These are phyloP conservation scores for Aspergillus sp. DNA, from an alignment of 2,329 filamentous ascomycete genomes.

Conservation along the genomic window DNA sequence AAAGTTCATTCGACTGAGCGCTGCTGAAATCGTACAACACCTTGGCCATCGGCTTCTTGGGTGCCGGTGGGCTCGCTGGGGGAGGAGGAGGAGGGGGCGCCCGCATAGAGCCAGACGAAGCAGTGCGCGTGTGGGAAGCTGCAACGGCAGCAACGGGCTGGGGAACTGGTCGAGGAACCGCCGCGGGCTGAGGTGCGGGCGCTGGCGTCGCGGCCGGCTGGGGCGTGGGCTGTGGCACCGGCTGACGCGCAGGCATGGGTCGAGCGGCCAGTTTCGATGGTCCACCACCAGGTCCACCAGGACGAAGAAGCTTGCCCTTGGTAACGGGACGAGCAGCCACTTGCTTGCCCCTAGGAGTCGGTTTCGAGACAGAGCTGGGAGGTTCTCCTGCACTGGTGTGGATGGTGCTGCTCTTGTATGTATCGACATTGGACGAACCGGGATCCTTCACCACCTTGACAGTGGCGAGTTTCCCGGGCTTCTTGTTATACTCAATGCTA, in stretches of 20 bases:
- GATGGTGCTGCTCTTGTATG: conserved; percentile 90
- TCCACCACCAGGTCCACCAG: conserved; percentile 78
- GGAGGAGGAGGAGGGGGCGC: conserved; percentile 69
- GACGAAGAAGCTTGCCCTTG: conserved; percentile 86
- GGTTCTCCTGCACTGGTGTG: conserved; percentile 85
- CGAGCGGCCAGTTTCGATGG: conserved; percentile 66
- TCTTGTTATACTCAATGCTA: conserved; percentile 92
- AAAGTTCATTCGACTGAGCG: conserved; percentile 80
- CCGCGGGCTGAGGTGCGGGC: conserved; percentile 35
- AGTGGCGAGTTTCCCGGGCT: conserved; percentile 84
- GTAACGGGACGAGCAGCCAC: conserved; percentile 88
- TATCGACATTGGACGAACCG: conserved; percentile 67
- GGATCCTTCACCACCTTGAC: conserved; percentile 93
- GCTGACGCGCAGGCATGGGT: conserved; percentile 36
- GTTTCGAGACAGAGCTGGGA: conserved; percentile 75
- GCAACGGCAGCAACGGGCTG: conserved; percentile 37
- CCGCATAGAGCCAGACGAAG: conserved; percentile 59
- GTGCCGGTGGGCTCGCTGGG: conserved; percentile 58
- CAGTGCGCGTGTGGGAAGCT: conserved; percentile 48
- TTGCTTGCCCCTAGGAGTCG: conserved; percentile 83
- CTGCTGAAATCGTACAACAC: conserved; percentile 90
- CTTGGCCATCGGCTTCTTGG: conserved; percentile 76
- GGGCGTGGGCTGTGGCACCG: conserved; percentile 33
- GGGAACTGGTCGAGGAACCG: conserved; percentile 45
- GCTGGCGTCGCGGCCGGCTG: conserved; percentile 26